These are phyloP conservation scores for Yarrowia yakushimensis DNA, from an alignment of 805 yeast species.

Conservation along the genomic window DNA sequence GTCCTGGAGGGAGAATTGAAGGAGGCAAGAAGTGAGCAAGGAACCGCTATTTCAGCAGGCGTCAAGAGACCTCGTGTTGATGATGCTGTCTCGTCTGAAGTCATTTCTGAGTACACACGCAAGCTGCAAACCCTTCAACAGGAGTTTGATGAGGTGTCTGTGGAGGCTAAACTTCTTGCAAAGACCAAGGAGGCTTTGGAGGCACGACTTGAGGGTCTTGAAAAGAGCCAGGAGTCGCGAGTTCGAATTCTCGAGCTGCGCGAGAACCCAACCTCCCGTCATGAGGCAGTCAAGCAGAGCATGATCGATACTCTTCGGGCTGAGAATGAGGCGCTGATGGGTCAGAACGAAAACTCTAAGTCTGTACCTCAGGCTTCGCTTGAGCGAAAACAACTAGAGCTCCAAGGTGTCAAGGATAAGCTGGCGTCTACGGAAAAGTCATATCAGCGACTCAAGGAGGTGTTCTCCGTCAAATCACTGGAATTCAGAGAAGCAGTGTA, in stretches of 20 bases:
- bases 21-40: slow-evolving; percentile 26
- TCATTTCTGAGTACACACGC: slow-evolving; percentile 1
- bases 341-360: slow-evolving; percentile 27
- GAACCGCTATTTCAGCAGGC: slow-evolving; percentile 27
- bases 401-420: slow-evolving; percentile 28
- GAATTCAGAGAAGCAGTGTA: slow-evolving; percentile 68
- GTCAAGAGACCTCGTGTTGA: slow-evolving; percentile 25
- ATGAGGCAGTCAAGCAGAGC: slow-evolving; percentile 57
- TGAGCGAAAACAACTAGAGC: slow-evolving; percentile 46
- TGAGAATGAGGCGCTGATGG: slow-evolving; percentile 58
- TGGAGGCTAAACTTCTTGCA: slow-evolving; percentile 28
- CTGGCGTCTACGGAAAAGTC: slow-evolving; percentile 27
- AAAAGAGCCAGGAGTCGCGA: slow-evolving; percentile 19
- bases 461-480: slow-evolving; percentile 61
- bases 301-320: slow-evolving; percentile 49
- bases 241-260: slow-evolving; percentile 57
- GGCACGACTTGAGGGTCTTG: slow-evolving; percentile 26
- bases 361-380: slow-evolving; percentile 58
- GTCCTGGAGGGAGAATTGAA: slow-evolving; percentile 43
- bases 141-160: neutral
- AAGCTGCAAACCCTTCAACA: slow-evolving; percentile 10
- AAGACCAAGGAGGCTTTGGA: slow-evolving; percentile 29
- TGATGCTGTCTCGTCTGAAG: slow-evolving; percentile 22
- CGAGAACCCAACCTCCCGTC: slow-evolving; percentile 59
- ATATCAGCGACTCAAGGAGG: slow-evolving; percentile 44